Evolutionary conservation across 139 green algal species (phyloP).

Genomic region (Monoraphidium neglectum): DNA sequence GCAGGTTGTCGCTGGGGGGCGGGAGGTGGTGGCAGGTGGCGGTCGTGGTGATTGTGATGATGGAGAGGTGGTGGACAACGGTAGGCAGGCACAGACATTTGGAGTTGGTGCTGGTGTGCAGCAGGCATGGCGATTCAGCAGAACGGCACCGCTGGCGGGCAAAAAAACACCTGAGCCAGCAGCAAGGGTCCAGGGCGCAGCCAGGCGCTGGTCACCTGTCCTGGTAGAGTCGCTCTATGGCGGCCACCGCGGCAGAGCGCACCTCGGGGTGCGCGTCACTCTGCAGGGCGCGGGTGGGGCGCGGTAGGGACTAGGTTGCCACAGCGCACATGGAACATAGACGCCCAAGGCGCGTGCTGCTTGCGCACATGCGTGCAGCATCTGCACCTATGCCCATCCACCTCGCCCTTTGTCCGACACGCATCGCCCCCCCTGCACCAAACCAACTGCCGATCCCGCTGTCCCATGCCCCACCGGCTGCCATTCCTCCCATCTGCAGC

Average conservation of each 20-base stretch:
- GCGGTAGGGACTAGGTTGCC: too few relatives aligned
- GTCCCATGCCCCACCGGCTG: conserved; percentile 56
- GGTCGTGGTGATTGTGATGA: conserved; percentile 17
- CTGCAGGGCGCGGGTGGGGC: too few relatives aligned
- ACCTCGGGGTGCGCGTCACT: conserved; percentile 52
- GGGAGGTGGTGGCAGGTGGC: conserved; percentile 26
- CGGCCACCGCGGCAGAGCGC: conserved; percentile 47
- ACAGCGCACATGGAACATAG: conserved; percentile 24
- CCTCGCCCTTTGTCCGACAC: neutral
- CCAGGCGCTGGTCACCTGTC: too few relatives aligned
- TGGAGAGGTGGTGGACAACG: neutral
- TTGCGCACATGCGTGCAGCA: neutral
- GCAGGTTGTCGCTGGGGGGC: conserved; percentile 40
- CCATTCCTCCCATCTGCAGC: conserved; percentile 88
- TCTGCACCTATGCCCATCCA: too few relatives aligned
- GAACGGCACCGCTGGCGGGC: neutral
- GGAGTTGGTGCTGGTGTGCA: neutral
- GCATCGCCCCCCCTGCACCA: conserved; percentile 58
- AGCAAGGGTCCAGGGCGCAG: neutral
- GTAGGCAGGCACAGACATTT: neutral
- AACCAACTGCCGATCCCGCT: conserved; percentile 53
- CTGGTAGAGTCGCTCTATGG: conserved; percentile 63
- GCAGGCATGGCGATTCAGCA: neutral
- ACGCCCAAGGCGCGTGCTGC: neutral
- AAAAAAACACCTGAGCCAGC: neutral